These are phyloP conservation scores for Cladosporium sp. DNA, from an alignment of 2,329 filamentous ascomycete species.

Conservation along the genomic window DNA sequence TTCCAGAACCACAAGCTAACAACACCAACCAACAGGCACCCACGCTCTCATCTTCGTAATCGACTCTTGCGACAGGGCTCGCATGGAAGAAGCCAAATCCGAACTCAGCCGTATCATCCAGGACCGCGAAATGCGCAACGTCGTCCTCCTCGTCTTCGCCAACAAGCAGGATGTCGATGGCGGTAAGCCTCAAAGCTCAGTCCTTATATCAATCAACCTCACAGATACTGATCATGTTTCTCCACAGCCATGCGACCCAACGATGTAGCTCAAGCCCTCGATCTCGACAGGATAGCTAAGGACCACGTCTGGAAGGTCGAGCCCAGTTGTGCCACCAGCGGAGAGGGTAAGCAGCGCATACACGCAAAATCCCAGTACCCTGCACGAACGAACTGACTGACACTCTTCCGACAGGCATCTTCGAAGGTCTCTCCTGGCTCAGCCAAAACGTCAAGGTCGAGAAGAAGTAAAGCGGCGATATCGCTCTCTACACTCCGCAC, in stretches of 20 bases:
- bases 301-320: constrained; percentile 57
- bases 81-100: constrained; percentile 94
- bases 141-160: constrained; percentile 93
- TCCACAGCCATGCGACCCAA: constrained; percentile 50
- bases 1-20: not conserved
- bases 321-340: constrained; percentile 55
- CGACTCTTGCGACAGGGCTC: constrained; percentile 97
- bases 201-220: not conserved
- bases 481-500: not conserved
- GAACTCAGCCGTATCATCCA: constrained; percentile 98
- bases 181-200: constrained; percentile 58
- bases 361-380: not conserved
- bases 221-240: constrained; percentile 13
- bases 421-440: constrained; percentile 54
- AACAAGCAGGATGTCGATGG: constrained; percentile 98
- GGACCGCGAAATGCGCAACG: constrained; percentile 97
- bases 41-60: constrained; percentile 99
- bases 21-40: constrained; percentile 58
- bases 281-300: constrained; percentile 52
- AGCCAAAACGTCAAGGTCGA: constrained; percentile 51
- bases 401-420: constrained; percentile 39
- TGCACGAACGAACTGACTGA: not conserved
- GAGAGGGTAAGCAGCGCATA: constrained; percentile 39
- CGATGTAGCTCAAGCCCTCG: constrained; percentile 50
- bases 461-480: constrained; percentile 16